These are phyloP conservation scores for Bondarzewia mesenterica DNA, from an alignment of 1,284 basidiomycete genomes.

Conservation along the genomic window DNA sequence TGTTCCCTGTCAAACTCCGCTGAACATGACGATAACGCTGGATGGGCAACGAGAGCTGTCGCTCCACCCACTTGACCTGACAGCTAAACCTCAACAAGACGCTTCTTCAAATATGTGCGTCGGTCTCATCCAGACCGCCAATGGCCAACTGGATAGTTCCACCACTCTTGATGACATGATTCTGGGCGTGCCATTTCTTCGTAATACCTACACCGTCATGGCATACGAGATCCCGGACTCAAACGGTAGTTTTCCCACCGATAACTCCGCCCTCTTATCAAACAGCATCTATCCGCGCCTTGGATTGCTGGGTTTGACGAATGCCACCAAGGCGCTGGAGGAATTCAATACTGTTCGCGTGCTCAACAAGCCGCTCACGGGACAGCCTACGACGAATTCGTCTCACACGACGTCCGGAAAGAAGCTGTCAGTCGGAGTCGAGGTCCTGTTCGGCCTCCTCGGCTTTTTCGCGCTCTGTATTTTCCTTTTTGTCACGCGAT, in stretches of 20 bases:
- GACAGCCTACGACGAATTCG: not conserved
- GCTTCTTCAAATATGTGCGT: constrained; percentile 39
- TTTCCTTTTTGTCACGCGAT: constrained; percentile 44
- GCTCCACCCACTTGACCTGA: constrained; percentile 66
- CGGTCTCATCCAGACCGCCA: constrained; percentile 56
- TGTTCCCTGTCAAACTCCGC: constrained; percentile 56
- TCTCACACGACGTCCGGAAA: constrained; percentile 14
- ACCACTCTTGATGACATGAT: constrained; percentile 49
- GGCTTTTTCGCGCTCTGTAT: constrained; percentile 49
- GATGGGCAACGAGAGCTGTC: constrained; percentile 46
- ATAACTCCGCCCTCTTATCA: constrained; percentile 11
- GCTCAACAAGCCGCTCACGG: constrained; percentile 41
- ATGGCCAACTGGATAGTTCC: constrained; percentile 27
- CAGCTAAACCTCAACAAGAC: constrained; percentile 29
- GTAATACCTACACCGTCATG: constrained; percentile 67
- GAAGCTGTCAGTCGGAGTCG: constrained; percentile 46
- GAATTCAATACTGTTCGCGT: constrained; percentile 65
- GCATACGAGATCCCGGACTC: constrained; percentile 44
- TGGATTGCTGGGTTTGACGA: constrained; percentile 52
- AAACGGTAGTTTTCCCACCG: constrained; percentile 35
- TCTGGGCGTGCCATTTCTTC: constrained; percentile 67
- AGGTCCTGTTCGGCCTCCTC: constrained; percentile 48
- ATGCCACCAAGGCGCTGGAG: constrained; percentile 45
- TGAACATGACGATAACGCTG: constrained; percentile 62
- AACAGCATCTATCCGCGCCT: constrained; percentile 35